Base-by-base conservation (phyloP, 768 basidiomycete species). In the Trametes cubensis region DNA sequence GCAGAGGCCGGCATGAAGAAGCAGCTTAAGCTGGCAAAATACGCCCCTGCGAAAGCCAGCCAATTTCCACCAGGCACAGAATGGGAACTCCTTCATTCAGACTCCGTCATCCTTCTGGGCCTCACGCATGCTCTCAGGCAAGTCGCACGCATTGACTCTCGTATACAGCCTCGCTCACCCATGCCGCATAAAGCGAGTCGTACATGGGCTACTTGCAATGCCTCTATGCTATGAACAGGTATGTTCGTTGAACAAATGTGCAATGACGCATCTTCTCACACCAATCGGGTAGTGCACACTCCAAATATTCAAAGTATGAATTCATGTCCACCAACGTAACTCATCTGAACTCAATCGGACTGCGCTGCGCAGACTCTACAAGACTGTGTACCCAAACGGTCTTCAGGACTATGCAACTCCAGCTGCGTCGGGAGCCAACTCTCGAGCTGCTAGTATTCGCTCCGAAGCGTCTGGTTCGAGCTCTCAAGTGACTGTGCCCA, bases 131-230 rank as follows among this genome's bases (percentile, higher is more conserved):
- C 87, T 10, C 73, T 92, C 42, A 85, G 84, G 89, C 89, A 65
- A 21, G 81, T 72, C 49, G 21, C 34, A 21, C 49, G 26, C 5
- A n/a, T 30, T 48, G 26, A 41, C 41, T 30, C 39, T 55, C 28
- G 60, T 48, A 44, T 58, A 42, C 46, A 45, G 1, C 46, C 59
- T 23, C 21, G 20, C n/a, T 57, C 23, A 54, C 54, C 66, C 18
- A 28, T 28, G 14, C 8, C 25, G 34, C 17, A 20, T 25, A n/a
- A 58, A 90, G 88, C 58, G 90, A 92, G 74, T 85, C 85, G 1
- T 90, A 90, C 71, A 85, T 83, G 78, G 90, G 90, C 38, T 92
- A 92, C 70, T 67, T 91, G 8, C 89, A 90, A 66, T 91, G 89
- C 77, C 78, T 91, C 84, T 90, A 72, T 73, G 80, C 80, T 5